Evolutionary conservation across 2,329 filamentous ascomycete species (phyloP).

Genomic region (Cercospora sojina): DNA sequence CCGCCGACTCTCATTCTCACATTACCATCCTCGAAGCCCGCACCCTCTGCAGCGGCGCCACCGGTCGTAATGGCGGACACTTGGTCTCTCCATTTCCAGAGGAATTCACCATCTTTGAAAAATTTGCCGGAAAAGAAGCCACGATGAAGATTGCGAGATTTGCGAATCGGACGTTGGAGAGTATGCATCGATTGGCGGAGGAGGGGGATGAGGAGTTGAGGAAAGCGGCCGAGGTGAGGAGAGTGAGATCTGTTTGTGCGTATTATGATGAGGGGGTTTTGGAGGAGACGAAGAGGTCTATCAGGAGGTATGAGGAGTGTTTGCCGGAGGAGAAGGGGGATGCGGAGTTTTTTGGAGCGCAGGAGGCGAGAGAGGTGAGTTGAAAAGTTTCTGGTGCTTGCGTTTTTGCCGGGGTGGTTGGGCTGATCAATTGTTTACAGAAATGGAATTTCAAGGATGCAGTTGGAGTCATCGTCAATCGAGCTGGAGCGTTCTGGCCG

Average conservation of each 20-base stretch:
- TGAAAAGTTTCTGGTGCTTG: neutral
- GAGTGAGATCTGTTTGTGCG: slow-evolving; percentile 18
- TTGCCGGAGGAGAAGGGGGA: slow-evolving; percentile 19
- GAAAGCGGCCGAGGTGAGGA: slow-evolving; percentile 19
- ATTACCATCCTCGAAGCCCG: slow-evolving; percentile 25
- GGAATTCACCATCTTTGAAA: slow-evolving; percentile 18
- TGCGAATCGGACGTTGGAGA: slow-evolving; percentile 21
- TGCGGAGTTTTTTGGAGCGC: slow-evolving; percentile 8
- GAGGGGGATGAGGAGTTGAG: slow-evolving; percentile 16
- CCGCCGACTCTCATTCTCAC: slow-evolving; percentile 1
- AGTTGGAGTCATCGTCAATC: slow-evolving; percentile 22
- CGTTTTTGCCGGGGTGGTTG: neutral
- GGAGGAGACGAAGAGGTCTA: slow-evolving; percentile 15
- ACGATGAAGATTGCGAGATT: slow-evolving; percentile 23
- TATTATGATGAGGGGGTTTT: slow-evolving; percentile 19
- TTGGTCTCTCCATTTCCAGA: slow-evolving; percentile 22
- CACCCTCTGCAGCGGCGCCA: slow-evolving; percentile 20
- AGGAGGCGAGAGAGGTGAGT: slow-evolving; percentile 21
- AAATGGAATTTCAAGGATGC: slow-evolving; percentile 24
- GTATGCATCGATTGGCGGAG: slow-evolving; percentile 17
- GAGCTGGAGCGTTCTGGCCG: slow-evolving; percentile 28
- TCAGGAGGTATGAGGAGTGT: slow-evolving; percentile 22
- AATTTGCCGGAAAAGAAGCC: slow-evolving; percentile 18
- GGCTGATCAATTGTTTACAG: neutral
- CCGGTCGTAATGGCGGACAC: slow-evolving; percentile 27